These are phyloP conservation scores for Penstemon barbatus DNA, from an alignment of 257 asterid species.

Conservation along the genomic window DNA sequence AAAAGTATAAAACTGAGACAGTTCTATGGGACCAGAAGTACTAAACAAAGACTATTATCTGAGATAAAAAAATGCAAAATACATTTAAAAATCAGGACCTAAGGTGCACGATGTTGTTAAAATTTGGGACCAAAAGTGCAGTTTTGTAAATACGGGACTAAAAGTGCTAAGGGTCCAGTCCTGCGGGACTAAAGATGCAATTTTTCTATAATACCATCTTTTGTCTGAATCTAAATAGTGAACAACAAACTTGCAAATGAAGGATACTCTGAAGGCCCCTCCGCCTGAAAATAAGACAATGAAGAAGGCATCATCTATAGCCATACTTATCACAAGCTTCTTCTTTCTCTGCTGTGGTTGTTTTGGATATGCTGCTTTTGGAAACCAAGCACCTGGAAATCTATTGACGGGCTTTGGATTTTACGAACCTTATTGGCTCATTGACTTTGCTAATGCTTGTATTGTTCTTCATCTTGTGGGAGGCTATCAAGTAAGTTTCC, in stretches of 20 bases:
- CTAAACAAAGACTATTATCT: too few species aligned
- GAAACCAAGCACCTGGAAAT: conserved; percentile 60
- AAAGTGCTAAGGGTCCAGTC: too few species aligned
- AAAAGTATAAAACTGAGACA: too few species aligned
- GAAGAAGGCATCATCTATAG: conserved; percentile 48
- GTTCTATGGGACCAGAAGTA: too few species aligned
- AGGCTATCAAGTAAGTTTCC: conserved; percentile 54
- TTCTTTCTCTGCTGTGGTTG: conserved; percentile 68
- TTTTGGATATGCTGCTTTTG: conserved; percentile 78
- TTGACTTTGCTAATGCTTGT: conserved; percentile 64
- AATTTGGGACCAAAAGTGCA: too few species aligned
- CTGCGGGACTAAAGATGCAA: too few species aligned
- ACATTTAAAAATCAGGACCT: too few species aligned
- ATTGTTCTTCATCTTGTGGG: conserved; percentile 70
- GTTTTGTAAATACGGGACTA: too few species aligned
- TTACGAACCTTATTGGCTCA: conserved; percentile 77
- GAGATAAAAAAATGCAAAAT: too few species aligned
- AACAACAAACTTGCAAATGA: conserved; percentile 30
- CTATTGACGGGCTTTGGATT: conserved; percentile 74
- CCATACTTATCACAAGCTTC: conserved; percentile 52
- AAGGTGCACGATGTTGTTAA: too few species aligned
- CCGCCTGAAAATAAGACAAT: conserved; percentile 53
- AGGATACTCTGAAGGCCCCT: conserved; percentile 60
- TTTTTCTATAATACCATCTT: background rate
- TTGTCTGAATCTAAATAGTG: conserved; percentile 1